Evolutionary conservation across 805 yeast genomes (phyloP).

Genomic region (Ascoidea tarda): DNA sequence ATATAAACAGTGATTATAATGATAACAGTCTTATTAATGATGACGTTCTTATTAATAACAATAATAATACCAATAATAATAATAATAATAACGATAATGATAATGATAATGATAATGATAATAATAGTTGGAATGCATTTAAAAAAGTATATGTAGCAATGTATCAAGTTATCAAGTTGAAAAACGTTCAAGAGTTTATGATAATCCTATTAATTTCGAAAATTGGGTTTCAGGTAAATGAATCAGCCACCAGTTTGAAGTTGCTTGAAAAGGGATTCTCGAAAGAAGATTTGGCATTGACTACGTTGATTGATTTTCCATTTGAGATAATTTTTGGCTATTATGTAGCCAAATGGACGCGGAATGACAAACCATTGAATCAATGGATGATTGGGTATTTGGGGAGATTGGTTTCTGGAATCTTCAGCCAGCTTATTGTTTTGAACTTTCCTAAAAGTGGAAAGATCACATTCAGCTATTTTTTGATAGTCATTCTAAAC

Average conservation of each 20-base stretch:
- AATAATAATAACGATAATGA: too few species aligned
- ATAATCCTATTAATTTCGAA: conserved; percentile 68
- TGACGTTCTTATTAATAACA: neutral
- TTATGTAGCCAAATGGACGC: conserved; percentile 91
- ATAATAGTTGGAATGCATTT: conserved; percentile 16
- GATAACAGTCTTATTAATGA: conserved; percentile 1
- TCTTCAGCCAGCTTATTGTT: conserved; percentile 61
- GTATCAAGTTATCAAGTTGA: conserved; percentile 52
- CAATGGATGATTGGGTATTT: conserved; percentile 88
- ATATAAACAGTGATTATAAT: conserved; percentile 6
- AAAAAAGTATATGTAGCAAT: conserved; percentile 47
- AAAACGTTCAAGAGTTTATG: conserved; percentile 62
- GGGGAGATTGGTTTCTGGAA: conserved; percentile 69
- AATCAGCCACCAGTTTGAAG: conserved; percentile 88
- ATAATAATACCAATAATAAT: neutral
- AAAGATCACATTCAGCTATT: conserved; percentile 34
- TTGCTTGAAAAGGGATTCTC: conserved; percentile 82
- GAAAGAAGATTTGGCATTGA: conserved; percentile 85
- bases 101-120: neutral
- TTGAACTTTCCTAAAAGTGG: conserved; percentile 48
- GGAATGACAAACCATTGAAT: conserved; percentile 52
- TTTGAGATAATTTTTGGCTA: conserved; percentile 92
- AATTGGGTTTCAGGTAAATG: conserved; percentile 90
- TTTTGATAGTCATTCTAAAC: conserved; percentile 61
- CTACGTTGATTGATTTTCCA: conserved; percentile 90